A percentile compares a stretch with the other conserved stretches of the same genome.
These are phyloP conservation scores for Apiospora kogelbergensis DNA, from an alignment of 2,329 filamentous ascomycete genomes.

Conservation along the genomic window DNA sequence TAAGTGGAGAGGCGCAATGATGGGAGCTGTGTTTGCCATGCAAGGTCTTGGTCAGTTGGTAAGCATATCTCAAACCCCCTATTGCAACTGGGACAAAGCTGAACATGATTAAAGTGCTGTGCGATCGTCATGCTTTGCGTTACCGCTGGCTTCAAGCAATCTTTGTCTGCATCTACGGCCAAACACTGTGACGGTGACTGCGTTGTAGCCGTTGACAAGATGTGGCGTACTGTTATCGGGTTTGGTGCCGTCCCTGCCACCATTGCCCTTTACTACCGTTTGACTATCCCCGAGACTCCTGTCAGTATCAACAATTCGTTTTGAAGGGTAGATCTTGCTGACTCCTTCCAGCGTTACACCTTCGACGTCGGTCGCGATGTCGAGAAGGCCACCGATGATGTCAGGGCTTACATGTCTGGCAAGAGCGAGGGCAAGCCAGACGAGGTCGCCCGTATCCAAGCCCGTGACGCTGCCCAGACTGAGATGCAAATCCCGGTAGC, in stretches of 20 bases:
- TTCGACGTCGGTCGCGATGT: conserved; percentile 78
- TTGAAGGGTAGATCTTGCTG: no score
- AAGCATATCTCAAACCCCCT: background rate
- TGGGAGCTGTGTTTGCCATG: conserved; percentile 85
- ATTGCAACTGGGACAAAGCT: background rate
- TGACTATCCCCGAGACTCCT: conserved; percentile 85
- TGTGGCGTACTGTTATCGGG: conserved; percentile 81
- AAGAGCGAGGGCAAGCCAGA: conserved; percentile 63
- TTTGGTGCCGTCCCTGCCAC: conserved; percentile 79
- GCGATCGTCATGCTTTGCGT: conserved; percentile 76
- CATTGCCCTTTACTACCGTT: conserved; percentile 74
- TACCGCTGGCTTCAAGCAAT: conserved; percentile 68
- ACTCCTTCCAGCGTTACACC: conserved; percentile 62
- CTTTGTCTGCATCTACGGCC: conserved; percentile 52
- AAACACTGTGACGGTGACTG: conserved; percentile 64
- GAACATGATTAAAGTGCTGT: conserved; percentile 36
- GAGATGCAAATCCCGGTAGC: conserved; percentile 67
- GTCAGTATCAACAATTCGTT: conserved; percentile 19
- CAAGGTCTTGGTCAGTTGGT: conserved; percentile 80
- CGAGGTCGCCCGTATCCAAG: conserved; percentile 62
- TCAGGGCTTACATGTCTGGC: conserved; percentile 72
- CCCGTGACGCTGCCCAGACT: conserved; percentile 52
- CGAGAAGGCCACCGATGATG: conserved; percentile 70
- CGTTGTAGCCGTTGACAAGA: conserved; percentile 75
- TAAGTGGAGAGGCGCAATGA: conserved; percentile 84